Evolutionary conservation across 2,329 filamentous ascomycete species (phyloP), one percentile per base, ranked within the genome.

Genomic region (Exophiala dermatitidis): DNA sequence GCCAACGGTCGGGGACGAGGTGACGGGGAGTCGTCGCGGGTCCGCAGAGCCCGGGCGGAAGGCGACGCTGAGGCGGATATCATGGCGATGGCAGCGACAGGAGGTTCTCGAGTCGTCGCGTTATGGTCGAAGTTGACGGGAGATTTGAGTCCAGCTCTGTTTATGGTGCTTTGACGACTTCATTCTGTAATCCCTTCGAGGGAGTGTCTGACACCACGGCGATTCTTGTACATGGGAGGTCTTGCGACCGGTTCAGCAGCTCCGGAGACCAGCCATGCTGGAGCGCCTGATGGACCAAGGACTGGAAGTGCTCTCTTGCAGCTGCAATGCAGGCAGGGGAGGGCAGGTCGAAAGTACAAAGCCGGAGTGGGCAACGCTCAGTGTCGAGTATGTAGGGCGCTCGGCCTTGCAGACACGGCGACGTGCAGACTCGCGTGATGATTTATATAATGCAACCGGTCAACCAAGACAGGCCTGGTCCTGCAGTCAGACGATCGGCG

Each of bases 111-210:
- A 29, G 4, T 36, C 37, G 44, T 41, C 19, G 43, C 32, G 19
- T 54, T 44, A 57, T 29, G 48, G 30, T 52, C 38, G 51, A 48
- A 28, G n/a, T 37, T 53, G 46, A 41, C 45, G 40, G 46, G 43
- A 34, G 33, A 53, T 44, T 48, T 54, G 58, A 60, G 58, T 60
- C 58, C 58, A 60, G 58, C 58, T 60, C 58, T 59, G 53, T 53
- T 28, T 57, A 49, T 49, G 46, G 44, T 49, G 33, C 43, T 55
- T 53, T 54, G 57, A 54, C 54, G 48, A 40, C 57, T 54, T 59
- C 57, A 59, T 59, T 46, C 31, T 59, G 51, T 19, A 54, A 32
- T 50, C 33, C 37, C 46, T 32, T 34, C 37, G 34, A 50, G 34
- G 41, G 46, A 37, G 30, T 33, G 38, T 48, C 45, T 38, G 36